These are phyloP conservation scores for Phaeophleospora eucalypticola DNA, from an alignment of 2,329 filamentous ascomycete genomes.

Conservation along the genomic window DNA sequence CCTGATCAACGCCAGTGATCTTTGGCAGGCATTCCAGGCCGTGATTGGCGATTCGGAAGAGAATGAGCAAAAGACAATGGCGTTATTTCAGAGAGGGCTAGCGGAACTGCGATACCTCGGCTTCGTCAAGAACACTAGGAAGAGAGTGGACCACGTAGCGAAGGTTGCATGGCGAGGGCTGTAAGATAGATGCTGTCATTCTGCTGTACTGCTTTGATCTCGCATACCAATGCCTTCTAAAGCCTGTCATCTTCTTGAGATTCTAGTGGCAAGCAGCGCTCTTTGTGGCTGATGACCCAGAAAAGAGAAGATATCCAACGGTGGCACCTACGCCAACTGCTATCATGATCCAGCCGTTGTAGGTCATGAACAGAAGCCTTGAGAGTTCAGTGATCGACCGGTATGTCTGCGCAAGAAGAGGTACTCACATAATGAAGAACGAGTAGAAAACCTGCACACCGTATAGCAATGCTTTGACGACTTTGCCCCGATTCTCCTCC, in stretches of 20 bases:
- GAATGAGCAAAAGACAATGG: slow-evolving; percentile 42
- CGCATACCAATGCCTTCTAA: too few relatives aligned
- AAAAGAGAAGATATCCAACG: slow-evolving; percentile 80
- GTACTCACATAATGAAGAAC: slow-evolving; percentile 96
- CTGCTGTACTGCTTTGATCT: too few relatives aligned
- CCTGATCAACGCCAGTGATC: slow-evolving; percentile 72
- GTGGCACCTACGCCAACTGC: slow-evolving; percentile 85
- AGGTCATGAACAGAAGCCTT: slow-evolving; percentile 99
- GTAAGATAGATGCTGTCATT: too few relatives aligned
- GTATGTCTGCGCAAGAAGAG: not conserved
- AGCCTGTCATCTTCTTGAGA: not conserved
- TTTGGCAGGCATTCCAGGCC: slow-evolving; percentile 72
- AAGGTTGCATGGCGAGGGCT: slow-evolving; percentile 80
- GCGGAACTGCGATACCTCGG: slow-evolving; percentile 83
- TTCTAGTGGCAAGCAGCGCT: slow-evolving; percentile 83
- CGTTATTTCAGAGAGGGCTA: slow-evolving; percentile 78
- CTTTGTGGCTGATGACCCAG: slow-evolving; percentile 68
- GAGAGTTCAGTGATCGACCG: not conserved
- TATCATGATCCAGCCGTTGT: slow-evolving; percentile 97
- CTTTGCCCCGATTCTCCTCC: slow-evolving; percentile 62
- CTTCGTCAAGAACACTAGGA: slow-evolving; percentile 82
- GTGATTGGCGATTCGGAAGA: slow-evolving; percentile 49
- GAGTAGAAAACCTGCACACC: slow-evolving; percentile 95
- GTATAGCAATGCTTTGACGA: slow-evolving; percentile 80
- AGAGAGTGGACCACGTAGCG: slow-evolving; percentile 86